Evolutionary conservation across 2,329 filamentous ascomycete genomes (phyloP).

Genomic region (Stemphylium lycopersici): DNA sequence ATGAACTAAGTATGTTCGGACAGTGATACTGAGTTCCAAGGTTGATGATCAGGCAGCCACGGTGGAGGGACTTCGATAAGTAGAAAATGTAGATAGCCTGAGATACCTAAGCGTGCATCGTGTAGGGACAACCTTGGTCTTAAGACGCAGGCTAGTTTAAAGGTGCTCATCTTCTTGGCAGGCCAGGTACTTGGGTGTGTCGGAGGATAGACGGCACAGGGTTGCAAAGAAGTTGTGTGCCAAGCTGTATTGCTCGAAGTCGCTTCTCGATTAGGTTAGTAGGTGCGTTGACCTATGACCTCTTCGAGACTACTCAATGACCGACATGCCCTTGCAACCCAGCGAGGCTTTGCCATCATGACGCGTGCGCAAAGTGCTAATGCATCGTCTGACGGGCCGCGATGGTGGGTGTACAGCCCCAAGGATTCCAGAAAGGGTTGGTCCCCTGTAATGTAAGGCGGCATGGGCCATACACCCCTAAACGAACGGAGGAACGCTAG

Average conservation of each 20-base stretch:
- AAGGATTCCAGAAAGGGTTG: constrained; percentile 20
- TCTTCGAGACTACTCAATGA: constrained; percentile 15
- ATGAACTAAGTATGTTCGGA: neutral
- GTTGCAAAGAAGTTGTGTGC: constrained; percentile 5
- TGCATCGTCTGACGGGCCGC: constrained; percentile 24
- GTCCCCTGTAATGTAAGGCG: constrained; percentile 34
- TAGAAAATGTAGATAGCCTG: neutral
- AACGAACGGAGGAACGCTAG: constrained; percentile 20
- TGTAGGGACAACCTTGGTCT: constrained; percentile 7
- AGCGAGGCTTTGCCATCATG: constrained; percentile 32
- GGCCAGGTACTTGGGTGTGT: constrained; percentile 7
- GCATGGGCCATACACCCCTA: constrained; percentile 37
- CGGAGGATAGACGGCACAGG: constrained; percentile 10
- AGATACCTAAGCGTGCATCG: constrained; percentile 4
- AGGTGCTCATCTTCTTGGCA: constrained; percentile 11
- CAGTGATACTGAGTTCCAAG: neutral
- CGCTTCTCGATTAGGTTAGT: constrained; percentile 21
- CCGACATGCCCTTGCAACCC: constrained; percentile 29
- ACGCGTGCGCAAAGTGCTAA: constrained; percentile 25
- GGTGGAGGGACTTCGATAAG: neutral
- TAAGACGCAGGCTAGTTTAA: constrained; percentile 14
- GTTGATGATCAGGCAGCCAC: neutral
- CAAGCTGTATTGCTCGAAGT: constrained; percentile 11
- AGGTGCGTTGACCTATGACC: constrained; percentile 20
- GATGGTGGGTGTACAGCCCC: constrained; percentile 25